phyloP scores from a whole-genome alignment of 441 rosid genomes.

The Croton laevigatus region DNA sequence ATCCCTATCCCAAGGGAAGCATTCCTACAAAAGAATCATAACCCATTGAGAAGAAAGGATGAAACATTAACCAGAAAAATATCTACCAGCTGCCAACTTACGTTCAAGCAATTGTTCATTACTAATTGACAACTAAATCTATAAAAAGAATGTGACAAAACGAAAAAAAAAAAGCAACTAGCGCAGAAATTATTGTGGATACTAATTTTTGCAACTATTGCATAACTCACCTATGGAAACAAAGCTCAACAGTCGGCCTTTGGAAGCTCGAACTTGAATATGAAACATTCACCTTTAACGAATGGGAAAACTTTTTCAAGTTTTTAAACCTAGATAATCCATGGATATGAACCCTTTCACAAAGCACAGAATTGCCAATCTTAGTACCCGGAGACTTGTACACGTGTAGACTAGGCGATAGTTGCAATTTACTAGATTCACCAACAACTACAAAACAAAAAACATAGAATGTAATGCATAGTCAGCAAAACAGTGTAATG shows the following conservation, averaged over 20 bases:
- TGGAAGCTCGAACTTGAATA: slow-evolving; percentile 35
- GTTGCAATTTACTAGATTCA: slow-evolving; percentile 35
- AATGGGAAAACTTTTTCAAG: slow-evolving; percentile 62
- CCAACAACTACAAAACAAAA: slow-evolving; percentile 52
- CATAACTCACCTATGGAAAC: slow-evolving; percentile 75
- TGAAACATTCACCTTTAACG: slow-evolving; percentile 53
- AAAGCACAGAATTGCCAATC: slow-evolving; percentile 46
- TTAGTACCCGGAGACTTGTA: slow-evolving; percentile 64
- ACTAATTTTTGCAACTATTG: neutral
- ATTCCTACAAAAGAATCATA: slow-evolving; percentile 48
- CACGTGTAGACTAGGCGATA: slow-evolving; percentile 52
- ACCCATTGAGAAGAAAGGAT: neutral
- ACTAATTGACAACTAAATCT: neutral
- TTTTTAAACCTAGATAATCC: slow-evolving; percentile 61
- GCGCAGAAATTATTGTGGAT: neutral
- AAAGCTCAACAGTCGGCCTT: slow-evolving; percentile 51
- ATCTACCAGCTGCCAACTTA: neutral
- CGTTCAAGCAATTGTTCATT: slow-evolving; percentile 1
- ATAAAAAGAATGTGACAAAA: neutral
- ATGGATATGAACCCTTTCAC: slow-evolving; percentile 66
- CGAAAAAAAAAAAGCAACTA: no score
- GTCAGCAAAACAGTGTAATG: neutral
- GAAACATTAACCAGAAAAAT: neutral
- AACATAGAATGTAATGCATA: neutral
- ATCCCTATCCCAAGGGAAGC: slow-evolving; percentile 64